A percentile compares a stretch with the other conserved stretches of the same genome.
Evolutionary conservation across 192 early-diverging fungal genomes (phyloP).

Genomic region (Coemansia sp.): DNA sequence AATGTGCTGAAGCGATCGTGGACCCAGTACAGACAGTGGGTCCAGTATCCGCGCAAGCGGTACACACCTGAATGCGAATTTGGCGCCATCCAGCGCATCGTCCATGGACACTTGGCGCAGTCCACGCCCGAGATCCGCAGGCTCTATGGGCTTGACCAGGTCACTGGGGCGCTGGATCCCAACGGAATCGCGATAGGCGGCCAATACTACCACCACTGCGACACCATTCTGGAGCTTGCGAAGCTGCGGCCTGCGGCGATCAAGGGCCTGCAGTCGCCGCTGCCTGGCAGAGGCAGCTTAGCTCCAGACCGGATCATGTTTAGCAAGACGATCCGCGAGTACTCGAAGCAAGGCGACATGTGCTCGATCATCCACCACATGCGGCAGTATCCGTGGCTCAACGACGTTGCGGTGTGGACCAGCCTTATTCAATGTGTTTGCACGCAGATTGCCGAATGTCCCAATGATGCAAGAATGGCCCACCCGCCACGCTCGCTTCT

Average conservation of each 20-base stretch:
- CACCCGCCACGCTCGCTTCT: neutral
- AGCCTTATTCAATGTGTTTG: conserved; percentile 25
- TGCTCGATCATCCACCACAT: conserved; percentile 25
- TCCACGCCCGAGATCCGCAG: conserved; percentile 4
- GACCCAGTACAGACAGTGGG: conserved; percentile 35
- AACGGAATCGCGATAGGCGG: neutral
- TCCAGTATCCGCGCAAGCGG: neutral
- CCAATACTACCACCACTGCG: conserved; percentile 10
- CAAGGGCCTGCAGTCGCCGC: neutral
- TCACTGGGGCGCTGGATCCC: neutral
- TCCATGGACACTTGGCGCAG: conserved; percentile 21
- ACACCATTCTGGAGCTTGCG: conserved; percentile 15
- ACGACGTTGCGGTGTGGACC: conserved; percentile 31
- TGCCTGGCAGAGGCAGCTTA: neutral
- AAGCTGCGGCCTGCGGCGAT: neutral
- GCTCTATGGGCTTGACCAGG: conserved; percentile 8
- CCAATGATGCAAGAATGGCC: neutral
- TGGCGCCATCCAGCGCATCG: conserved; percentile 13
- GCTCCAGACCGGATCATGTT: conserved; percentile 13
- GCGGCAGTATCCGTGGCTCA: conserved; percentile 10
- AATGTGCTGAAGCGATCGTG: conserved; percentile 13
- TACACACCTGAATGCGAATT: neutral
- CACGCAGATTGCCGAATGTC: conserved; percentile 4
- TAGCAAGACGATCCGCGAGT: conserved; percentile 23
- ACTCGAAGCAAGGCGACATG: conserved; percentile 25